These are phyloP conservation scores for Blastocladiella emersonii DNA, from an alignment of 371 early-diverging fungal genomes.

Conservation along the genomic window DNA sequence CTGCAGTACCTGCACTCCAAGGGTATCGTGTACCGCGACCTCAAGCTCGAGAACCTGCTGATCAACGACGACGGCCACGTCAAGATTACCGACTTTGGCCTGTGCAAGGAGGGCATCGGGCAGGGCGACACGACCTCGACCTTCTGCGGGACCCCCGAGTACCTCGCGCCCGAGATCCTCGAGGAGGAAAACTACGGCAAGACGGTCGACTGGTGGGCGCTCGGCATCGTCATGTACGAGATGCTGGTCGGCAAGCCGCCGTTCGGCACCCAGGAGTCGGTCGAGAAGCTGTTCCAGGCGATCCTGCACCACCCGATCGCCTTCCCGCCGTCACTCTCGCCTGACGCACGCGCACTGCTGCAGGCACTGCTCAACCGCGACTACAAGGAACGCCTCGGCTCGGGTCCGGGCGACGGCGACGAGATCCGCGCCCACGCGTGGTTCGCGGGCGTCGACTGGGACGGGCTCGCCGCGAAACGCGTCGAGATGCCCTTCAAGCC, in stretches of 20 bases:
- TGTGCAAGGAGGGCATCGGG: constrained; percentile 48
- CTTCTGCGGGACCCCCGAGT: constrained; percentile 62
- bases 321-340: constrained; percentile 8
- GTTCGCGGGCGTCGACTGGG: constrained; percentile 37
- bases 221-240: constrained; percentile 54
- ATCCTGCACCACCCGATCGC: constrained; percentile 11
- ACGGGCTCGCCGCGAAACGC: constrained; percentile 24
- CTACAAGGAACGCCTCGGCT: constrained; percentile 33
- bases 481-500: constrained; percentile 35
- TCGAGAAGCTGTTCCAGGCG: constrained; percentile 16
- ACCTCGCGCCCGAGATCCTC: constrained; percentile 58
- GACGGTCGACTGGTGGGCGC: constrained; percentile 53
- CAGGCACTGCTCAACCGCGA: constrained; percentile 14
- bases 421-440: constrained; percentile 40
- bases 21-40: constrained; percentile 47
- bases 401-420: constrained; percentile 29
- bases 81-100: constrained; percentile 58
- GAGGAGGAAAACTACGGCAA: constrained; percentile 34
- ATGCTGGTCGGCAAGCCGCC: constrained; percentile 31
- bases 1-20: constrained; percentile 46
- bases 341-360: constrained; percentile 4
- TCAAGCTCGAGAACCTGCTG: constrained; percentile 36
- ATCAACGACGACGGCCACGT: constrained; percentile 35
- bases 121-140: constrained; percentile 33
- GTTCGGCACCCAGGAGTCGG: constrained; percentile 18